phyloP scores from a whole-genome alignment of 805 yeast genomes.

The Ogataea methanolica region DNA sequence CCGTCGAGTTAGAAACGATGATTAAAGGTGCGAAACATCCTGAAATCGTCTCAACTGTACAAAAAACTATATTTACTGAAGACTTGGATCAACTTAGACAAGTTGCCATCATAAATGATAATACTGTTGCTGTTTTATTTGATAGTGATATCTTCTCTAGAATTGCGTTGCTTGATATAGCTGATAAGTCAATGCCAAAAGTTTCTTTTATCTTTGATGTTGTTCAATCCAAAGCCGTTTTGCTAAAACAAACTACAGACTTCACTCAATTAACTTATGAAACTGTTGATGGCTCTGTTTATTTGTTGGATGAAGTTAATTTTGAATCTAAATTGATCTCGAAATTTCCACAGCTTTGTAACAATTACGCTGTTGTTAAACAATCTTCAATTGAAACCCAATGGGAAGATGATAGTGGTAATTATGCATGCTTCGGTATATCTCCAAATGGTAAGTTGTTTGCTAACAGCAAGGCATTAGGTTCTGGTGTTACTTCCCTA shows the following conservation, averaged over 20 bases:
- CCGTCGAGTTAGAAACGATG: slow-evolving; percentile 39
- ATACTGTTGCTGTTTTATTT: slow-evolving; percentile 50
- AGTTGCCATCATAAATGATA: slow-evolving; percentile 50
- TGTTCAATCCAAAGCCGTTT: slow-evolving; percentile 44
- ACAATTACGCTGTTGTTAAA: slow-evolving; percentile 47
- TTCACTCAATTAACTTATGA: slow-evolving; percentile 52
- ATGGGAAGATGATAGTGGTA: slow-evolving; percentile 6
- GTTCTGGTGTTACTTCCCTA: slow-evolving; percentile 79
- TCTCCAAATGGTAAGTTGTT: slow-evolving; percentile 71
- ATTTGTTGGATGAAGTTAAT: slow-evolving; percentile 34
- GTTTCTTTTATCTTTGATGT: slow-evolving; percentile 40
- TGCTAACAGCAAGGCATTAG: slow-evolving; percentile 53
- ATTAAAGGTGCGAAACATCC: slow-evolving; percentile 46
- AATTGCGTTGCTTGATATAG: slow-evolving; percentile 45
- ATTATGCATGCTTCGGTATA: slow-evolving; percentile 60
- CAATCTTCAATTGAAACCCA: slow-evolving; percentile 14
- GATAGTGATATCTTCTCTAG: slow-evolving; percentile 52
- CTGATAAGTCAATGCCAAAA: slow-evolving; percentile 37
- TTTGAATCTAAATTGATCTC: slow-evolving; percentile 32
- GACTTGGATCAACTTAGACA: slow-evolving; percentile 54
- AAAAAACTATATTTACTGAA: slow-evolving; percentile 33
- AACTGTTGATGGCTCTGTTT: slow-evolving; percentile 58
- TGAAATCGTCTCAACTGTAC: slow-evolving; percentile 29
- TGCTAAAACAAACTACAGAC: slow-evolving; percentile 51
- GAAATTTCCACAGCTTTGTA: slow-evolving; percentile 67